These are phyloP conservation scores for Cordyceps militaris DNA, from an alignment of 2,329 filamentous ascomycete genomes.

Conservation along the genomic window DNA sequence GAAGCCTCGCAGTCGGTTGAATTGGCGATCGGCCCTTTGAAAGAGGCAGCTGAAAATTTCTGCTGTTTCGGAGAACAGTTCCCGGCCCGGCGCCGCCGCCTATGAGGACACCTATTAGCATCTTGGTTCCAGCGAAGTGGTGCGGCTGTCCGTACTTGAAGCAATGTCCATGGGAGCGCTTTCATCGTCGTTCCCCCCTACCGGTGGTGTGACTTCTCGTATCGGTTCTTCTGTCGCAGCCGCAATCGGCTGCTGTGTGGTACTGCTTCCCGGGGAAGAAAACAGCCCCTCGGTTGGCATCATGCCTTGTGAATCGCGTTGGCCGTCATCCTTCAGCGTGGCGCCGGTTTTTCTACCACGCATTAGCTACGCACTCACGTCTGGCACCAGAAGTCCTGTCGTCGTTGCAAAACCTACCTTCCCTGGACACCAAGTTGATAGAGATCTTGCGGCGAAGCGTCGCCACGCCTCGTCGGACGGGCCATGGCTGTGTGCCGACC, in stretches of 20 bases:
- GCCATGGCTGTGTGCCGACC: constrained; percentile 22
- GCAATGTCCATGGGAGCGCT: constrained; percentile 49
- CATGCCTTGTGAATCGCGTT: constrained; percentile 86
- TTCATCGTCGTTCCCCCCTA: constrained; percentile 19
- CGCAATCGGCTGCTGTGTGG: constrained; percentile 12
- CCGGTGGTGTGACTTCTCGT: constrained; percentile 14
- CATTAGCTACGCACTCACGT: constrained; percentile 4
- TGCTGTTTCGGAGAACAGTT: constrained; percentile 44
- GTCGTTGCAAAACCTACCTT: constrained; percentile 25
- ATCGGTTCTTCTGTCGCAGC: neutral
- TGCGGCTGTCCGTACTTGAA: constrained; percentile 33
- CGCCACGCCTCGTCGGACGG: constrained; percentile 24
- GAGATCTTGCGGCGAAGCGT: constrained; percentile 25
- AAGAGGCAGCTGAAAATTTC: constrained; percentile 27
- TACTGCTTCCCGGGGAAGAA: constrained; percentile 61
- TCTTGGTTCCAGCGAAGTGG: neutral
- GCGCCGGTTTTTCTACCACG: constrained; percentile 76
- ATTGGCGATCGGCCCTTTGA: constrained; percentile 51
- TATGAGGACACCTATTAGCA: constrained; percentile 24
- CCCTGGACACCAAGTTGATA: constrained; percentile 30
- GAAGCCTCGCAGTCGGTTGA: constrained; percentile 52
- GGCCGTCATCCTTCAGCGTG: constrained; percentile 66
- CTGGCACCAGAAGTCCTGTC: neutral
- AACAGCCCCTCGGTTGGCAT: constrained; percentile 83
- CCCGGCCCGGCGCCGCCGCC: constrained; percentile 47